Evolutionary conservation across 805 yeast genomes (phyloP), one percentile per base, ranked within the genome.

Genomic region (Ogataea glucozyma): DNA sequence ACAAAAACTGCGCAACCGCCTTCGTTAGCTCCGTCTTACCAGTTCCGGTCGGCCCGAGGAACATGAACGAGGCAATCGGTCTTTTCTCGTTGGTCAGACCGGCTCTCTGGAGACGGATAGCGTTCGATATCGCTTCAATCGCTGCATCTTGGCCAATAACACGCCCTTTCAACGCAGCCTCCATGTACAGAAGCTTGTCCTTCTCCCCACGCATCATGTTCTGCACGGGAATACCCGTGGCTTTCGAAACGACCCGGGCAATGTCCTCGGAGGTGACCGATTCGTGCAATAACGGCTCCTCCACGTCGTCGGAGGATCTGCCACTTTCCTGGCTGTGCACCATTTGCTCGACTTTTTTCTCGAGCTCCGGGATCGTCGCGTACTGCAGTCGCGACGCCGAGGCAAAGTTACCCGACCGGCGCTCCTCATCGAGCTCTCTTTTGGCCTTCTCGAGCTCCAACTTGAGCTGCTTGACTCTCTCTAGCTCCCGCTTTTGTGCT

Each of bases 121-220:
- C 97, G 64, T 90, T 96, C 0, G 97, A 76, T 38, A 91, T 84
- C 0, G 96, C 85, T 44, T 77, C 75, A 31, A 93, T 88, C 0
- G 98, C 98, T 58, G 88, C 96, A 58, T 91, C 96, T 65, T 91
- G 99, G 6, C 99, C 98, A 49, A 91, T 81, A 20, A 91, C 97
- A 48, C 88, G 81, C 48, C 76, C 75, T 56, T 79, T 80, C 52
- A 91, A 66, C 0, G 87, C 78, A 5, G 76, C 71, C 62, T 90
- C 97, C 97, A 93, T 93, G 62, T 75, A 85, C 41, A 91, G 64
- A 40, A 91, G 73, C 62, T 90, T 84, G 60, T 91, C 97, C 66
- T 88, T 88, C 61, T 91, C 99, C 36, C 97, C 97, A 63, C 86
- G 86, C 83, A 93, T 75, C 53, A 91, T 79, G 23, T 89, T 86